Conservation (phyloP, 352 stramenopile species). For the Globisporangium recalcitrans region DNA sequence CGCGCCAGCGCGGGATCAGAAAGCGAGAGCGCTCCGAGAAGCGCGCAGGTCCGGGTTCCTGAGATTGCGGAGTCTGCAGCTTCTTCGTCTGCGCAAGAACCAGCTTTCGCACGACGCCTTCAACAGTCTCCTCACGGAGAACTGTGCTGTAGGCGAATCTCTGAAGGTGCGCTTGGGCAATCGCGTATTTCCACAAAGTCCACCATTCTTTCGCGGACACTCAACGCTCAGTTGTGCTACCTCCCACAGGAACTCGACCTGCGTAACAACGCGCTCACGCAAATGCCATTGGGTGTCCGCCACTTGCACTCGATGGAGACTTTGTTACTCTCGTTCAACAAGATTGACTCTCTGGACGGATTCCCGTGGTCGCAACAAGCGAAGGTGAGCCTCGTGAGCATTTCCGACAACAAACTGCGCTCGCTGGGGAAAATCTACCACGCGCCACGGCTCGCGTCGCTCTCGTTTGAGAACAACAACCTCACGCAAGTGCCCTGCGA, state of each 20-base stretch:
- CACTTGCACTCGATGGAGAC: slow-evolving; percentile 46
- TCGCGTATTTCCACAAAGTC: neutral
- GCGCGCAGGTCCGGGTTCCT: slow-evolving; percentile 57
- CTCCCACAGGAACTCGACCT: slow-evolving; percentile 62
- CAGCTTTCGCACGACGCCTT: slow-evolving; percentile 44
- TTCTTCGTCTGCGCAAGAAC: slow-evolving; percentile 74
- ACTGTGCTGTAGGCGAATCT: slow-evolving; percentile 15
- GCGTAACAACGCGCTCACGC: slow-evolving; percentile 52
- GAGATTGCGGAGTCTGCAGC: slow-evolving; percentile 47
- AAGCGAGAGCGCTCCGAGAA: slow-evolving; percentile 49
- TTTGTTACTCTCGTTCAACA: slow-evolving; percentile 65
- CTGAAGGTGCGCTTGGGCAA: slow-evolving; percentile 23
- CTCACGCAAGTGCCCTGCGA: slow-evolving; percentile 54
- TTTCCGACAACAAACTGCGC: slow-evolving; percentile 75
- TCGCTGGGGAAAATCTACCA: slow-evolving; percentile 64
- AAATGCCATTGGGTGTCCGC: slow-evolving; percentile 34
- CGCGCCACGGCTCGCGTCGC: slow-evolving; percentile 46
- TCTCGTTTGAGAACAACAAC: slow-evolving; percentile 87
- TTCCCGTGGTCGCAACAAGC: slow-evolving; percentile 51
- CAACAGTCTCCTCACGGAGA: slow-evolving; percentile 31
- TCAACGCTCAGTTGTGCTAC: neutral
- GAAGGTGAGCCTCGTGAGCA: slow-evolving; percentile 49
- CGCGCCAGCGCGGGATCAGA: slow-evolving; percentile 51
- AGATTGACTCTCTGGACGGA: slow-evolving; percentile 57
- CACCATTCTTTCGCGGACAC: neutral